phyloP scores from a whole-genome alignment of 352 stramenopile genomes.

The Thalassiosira livingstoniorum region DNA sequence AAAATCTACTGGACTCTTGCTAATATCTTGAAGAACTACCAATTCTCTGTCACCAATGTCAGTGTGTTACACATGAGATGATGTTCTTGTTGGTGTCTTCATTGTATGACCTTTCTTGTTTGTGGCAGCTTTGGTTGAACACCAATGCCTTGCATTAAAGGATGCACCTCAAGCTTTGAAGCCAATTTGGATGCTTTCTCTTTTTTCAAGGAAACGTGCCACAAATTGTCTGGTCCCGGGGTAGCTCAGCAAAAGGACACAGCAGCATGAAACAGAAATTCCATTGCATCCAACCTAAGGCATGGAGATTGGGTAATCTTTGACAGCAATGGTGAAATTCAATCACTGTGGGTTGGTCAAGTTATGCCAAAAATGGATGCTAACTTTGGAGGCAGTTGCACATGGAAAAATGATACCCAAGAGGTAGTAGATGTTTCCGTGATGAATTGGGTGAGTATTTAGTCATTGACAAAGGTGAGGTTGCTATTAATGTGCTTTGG shows the following conservation, averaged over 20 bases:
- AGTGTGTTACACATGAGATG: neutral
- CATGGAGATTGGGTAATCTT: neutral
- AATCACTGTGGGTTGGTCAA: neutral
- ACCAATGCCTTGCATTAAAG: neutral
- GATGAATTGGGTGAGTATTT: neutral
- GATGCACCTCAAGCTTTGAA: no score
- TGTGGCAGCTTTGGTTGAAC: neutral
- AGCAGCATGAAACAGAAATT: no score
- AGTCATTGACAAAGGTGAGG: neutral
- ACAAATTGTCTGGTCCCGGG: no score
- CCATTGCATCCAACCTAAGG: neutral
- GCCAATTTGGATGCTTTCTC: no score
- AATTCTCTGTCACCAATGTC: neutral
- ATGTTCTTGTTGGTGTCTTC: conserved; percentile 8
- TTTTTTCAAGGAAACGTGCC: no score
- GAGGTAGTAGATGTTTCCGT: neutral
- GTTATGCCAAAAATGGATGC: neutral
- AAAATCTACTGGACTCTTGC: neutral
- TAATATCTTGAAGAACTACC: neutral
- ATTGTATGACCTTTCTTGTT: neutral
- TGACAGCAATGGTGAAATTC: neutral
- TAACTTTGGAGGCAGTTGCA: neutral
- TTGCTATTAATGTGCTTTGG: neutral
- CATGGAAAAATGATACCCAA: neutral
- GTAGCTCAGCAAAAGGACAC: no score